phyloP scores from a whole-genome alignment of 805 yeast species.

The Candida alai region DNA sequence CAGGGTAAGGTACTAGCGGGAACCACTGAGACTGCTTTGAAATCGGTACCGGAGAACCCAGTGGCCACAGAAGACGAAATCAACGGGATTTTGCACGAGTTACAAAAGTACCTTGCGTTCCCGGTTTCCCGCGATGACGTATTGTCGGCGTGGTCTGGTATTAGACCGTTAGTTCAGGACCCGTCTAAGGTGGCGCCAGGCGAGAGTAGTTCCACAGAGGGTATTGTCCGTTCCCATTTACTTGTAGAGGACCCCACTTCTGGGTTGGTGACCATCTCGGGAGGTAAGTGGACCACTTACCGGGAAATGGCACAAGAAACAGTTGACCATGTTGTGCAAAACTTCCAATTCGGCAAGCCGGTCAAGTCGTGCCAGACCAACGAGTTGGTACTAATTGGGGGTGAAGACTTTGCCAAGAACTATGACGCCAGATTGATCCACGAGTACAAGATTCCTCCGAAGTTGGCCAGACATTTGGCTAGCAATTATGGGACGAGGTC shows the following conservation, averaged over 20 bases:
- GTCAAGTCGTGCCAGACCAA: conserved; percentile 50
- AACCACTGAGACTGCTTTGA: conserved; percentile 88
- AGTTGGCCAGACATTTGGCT: conserved; percentile 76
- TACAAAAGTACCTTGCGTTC: conserved; percentile 85
- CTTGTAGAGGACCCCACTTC: conserved; percentile 60
- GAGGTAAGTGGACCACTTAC: conserved; percentile 98
- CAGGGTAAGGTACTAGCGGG: conserved; percentile 96
- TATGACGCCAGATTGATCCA: conserved; percentile 78
- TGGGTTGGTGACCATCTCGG: conserved; percentile 84
- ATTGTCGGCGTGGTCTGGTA: conserved; percentile 94
- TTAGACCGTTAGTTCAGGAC: conserved; percentile 89
- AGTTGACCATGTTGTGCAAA: conserved; percentile 63
- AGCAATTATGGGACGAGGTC: conserved; percentile 89
- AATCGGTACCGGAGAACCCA: conserved; percentile 68
- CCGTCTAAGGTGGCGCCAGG: conserved; percentile 52
- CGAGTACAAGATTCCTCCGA: conserved; percentile 65
- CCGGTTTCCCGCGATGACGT: conserved; percentile 89
- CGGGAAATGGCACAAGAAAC: conserved; percentile 98
- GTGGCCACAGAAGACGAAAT: conserved; percentile 86
- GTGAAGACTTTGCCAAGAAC: conserved; percentile 71
- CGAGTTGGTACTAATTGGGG: conserved; percentile 65
- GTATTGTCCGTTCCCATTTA: conserved; percentile 86
- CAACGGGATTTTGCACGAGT: conserved; percentile 78
- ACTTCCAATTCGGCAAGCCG: conserved; percentile 34
- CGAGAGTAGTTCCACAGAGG: conserved; percentile 64